phyloP scores from a whole-genome alignment of 164 flowering plant species.

The Warburgia ugandensis region DNA sequence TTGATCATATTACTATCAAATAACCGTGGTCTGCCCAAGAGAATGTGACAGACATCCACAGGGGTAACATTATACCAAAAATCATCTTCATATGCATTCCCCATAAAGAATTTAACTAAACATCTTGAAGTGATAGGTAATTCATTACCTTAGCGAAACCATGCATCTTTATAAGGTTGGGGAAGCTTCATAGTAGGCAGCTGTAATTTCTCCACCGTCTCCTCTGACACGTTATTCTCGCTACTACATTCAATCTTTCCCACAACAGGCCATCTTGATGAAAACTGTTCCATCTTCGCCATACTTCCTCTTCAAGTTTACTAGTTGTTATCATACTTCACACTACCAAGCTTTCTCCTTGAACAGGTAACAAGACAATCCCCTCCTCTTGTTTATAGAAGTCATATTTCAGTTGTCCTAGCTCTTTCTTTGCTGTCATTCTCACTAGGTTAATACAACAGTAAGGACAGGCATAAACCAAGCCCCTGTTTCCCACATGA shows the following conservation, averaged over 20 bases:
- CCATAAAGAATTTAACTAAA: background rate
- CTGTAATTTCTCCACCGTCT: conserved; percentile 1
- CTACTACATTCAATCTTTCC: background rate
- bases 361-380: background rate
- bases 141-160: background rate
- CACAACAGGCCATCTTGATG: background rate
- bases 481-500: background rate
- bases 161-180: background rate
- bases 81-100: background rate
- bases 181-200: background rate
- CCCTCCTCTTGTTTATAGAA: background rate
- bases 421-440: background rate
- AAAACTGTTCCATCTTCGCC: background rate
- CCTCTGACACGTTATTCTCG: background rate
- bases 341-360: background rate
- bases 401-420: background rate
- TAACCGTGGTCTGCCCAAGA: too few relatives aligned
- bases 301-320: background rate
- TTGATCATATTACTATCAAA: background rate
- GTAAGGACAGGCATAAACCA: background rate
- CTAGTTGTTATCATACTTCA: background rate
- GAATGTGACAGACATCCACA: background rate
- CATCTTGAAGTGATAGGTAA: background rate
- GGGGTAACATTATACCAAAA: too few relatives aligned
- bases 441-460: background rate